A percentile compares a stretch with the other conserved stretches of the same genome.
These are phyloP conservation scores for Suillus placidus DNA, from an alignment of 768 basidiomycete genomes.

Conservation along the genomic window DNA sequence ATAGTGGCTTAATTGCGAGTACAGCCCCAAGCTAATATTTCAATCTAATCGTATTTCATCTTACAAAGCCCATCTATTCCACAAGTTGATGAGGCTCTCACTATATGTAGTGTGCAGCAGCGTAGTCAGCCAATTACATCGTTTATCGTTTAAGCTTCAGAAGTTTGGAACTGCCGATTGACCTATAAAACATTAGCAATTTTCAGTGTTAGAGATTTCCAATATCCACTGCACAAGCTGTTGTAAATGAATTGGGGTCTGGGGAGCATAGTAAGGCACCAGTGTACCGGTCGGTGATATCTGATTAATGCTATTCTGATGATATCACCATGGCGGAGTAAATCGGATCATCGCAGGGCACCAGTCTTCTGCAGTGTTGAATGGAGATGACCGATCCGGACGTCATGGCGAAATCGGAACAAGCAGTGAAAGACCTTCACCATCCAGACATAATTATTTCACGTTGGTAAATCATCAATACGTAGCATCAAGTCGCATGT, in stretches of 20 bases:
- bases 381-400: not conserved
- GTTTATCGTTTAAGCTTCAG: no score
- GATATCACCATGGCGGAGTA: not conserved
- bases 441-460: not conserved
- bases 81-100: not conserved
- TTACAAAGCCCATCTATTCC: not conserved
- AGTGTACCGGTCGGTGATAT: not conserved
- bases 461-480: conserved; percentile 27
- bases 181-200: no score
- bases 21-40: not conserved
- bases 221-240: not conserved
- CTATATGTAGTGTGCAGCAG: not conserved
- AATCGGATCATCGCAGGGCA: not conserved
- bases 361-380: not conserved
- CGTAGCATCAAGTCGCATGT: conserved; percentile 40
- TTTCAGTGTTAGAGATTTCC: not conserved
- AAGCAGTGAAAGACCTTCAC: not conserved
- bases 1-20: not conserved
- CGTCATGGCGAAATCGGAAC: not conserved
- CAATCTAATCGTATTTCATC: not conserved
- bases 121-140: not conserved
- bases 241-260: not conserved
- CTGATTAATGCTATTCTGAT: not conserved
- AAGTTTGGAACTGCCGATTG: not conserved
- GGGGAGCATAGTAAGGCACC: not conserved